Percentiles rank a stretch among this genome's conserved stretches.
Evolutionary conservation across 2,329 filamentous ascomycete species (phyloP).

Genomic region (Colletotrichum sp.): DNA sequence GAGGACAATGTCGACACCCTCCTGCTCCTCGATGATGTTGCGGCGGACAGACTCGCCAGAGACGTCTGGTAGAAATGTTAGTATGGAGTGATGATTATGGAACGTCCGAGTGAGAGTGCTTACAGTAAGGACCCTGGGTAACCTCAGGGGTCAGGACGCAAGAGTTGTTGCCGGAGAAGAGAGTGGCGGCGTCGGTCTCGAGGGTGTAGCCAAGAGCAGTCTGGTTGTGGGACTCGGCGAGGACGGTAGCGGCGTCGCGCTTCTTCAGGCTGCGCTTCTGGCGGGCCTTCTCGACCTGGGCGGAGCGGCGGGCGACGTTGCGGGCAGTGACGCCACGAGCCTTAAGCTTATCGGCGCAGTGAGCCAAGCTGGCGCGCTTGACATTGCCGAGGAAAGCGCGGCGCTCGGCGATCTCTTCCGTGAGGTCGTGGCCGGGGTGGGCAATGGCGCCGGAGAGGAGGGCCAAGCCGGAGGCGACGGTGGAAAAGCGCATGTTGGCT

Average conservation of each 20-base stretch:
- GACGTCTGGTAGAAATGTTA: conserved; percentile 27
- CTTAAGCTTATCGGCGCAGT: conserved; percentile 52
- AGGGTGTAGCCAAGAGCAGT: conserved; percentile 33
- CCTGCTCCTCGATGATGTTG: conserved; percentile 45
- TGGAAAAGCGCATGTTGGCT: conserved; percentile 8
- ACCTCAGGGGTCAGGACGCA: conserved; percentile 52
- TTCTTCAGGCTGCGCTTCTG: conserved; percentile 35
- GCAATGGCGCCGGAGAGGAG: conserved; percentile 29
- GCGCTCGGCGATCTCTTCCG: conserved; percentile 53
- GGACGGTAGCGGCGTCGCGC: conserved; percentile 34
- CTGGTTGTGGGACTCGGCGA: conserved; percentile 39
- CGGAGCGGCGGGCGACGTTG: conserved; percentile 49
- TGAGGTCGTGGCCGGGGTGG: conserved; percentile 55
- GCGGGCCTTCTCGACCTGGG: conserved; percentile 44
- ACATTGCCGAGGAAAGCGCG: conserved; percentile 46
- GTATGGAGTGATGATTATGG: neutral
- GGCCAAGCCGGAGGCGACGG: conserved; percentile 14
- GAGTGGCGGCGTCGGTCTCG: conserved; percentile 28
- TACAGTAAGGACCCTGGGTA: conserved; percentile 53
- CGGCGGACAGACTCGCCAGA: conserved; percentile 41
- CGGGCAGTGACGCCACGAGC: conserved; percentile 49
- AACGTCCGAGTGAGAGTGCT: neutral
- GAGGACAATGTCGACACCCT: conserved; percentile 42
- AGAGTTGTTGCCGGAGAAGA: conserved; percentile 42
- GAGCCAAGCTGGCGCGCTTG: conserved; percentile 46